These are phyloP conservation scores for Pterula multifida DNA, from an alignment of 1,284 basidiomycete species.

Conservation along the genomic window DNA sequence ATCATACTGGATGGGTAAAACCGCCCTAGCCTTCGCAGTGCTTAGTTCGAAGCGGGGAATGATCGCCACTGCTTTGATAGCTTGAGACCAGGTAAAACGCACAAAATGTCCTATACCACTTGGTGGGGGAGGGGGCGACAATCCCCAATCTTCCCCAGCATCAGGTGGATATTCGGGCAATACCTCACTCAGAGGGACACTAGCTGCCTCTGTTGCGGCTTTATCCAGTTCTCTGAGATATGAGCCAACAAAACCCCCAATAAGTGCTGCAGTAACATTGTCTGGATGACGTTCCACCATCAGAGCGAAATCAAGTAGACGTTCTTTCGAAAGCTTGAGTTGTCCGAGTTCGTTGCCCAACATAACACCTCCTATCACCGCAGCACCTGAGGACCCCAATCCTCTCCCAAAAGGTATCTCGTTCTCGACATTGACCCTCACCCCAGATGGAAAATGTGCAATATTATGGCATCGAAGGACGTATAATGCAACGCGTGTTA, in stretches of 20 bases:
- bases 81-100: slow-evolving; percentile 77
- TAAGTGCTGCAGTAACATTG: slow-evolving; percentile 95
- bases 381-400: slow-evolving; percentile 93
- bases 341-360: slow-evolving; percentile 78
- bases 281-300: slow-evolving; percentile 99
- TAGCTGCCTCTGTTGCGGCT: slow-evolving; percentile 63
- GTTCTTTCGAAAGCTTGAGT: slow-evolving; percentile 55
- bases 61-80: slow-evolving; percentile 90
- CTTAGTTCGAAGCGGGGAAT: slow-evolving; percentile 95
- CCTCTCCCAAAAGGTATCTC: slow-evolving; percentile 97
- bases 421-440: slow-evolving; percentile 74
- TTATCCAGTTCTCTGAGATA: slow-evolving; percentile 89
- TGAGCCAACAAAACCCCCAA: slow-evolving; percentile 97
- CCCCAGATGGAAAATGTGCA: slow-evolving; percentile 62
- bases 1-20: slow-evolving; percentile 76
- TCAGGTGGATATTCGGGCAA: slow-evolving; percentile 93
- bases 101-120: slow-evolving; percentile 91
- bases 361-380: slow-evolving; percentile 92
- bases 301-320: slow-evolving; percentile 90
- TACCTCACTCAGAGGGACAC: slow-evolving; percentile 92
- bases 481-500: slow-evolving; percentile 96
- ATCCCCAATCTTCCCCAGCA: slow-evolving; percentile 85
- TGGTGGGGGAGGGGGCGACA: slow-evolving; percentile 81
- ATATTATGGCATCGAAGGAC: slow-evolving; percentile 82
- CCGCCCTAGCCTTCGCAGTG: slow-evolving; percentile 88